Base-by-base conservation (phyloP, 352 stramenopile species). In the Pythium plurisporium region DNA sequence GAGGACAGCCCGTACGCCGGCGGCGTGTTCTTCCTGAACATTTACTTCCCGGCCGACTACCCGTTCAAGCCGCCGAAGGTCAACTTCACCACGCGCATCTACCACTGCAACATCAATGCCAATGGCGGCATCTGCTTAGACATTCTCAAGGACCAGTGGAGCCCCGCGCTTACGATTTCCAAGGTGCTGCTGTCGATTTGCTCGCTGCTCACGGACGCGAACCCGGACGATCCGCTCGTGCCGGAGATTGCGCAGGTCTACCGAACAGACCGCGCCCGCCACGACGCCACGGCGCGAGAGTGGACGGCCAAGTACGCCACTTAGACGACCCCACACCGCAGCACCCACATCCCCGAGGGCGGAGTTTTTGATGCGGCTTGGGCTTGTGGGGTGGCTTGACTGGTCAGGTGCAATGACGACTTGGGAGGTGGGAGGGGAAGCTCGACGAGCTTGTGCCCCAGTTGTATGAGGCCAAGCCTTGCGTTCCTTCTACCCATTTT, bases 131-230 rank as follows among this genome's bases (percentile, higher is more conserved):
- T 99, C 65, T 99, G 97, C 81, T 87, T 99, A 81, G 97, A 99
- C 71, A 99, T 99, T 71, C 82, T 99, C 64, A 99, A 99, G 82
- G 96, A 99, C 72, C 96, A 99, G 78, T 99, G 97, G 97, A 98
- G 86, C 69, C 97, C 97, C 31, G 97, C 97, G 55, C 79, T 99
- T 54, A 99, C 97, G 46, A 99, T 99, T 73, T 98, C 87, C 55
- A 99, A 99, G 84, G 97, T 99, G 58, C 87, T 99, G 58, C 89
- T 99, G 26, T 99, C 92, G 68, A 99, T 99, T 76, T 99, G 96
- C 81, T 98, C 91, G 69, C 82, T 99, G 62, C 87, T 99, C 29
- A 99, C 97, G 65, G 97, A 99, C 69, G 95, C 97, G 51, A 99
- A 99, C 80, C 97, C 97, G 27, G 97, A 99, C 76, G 97, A 99